Base-by-base conservation (phyloP, 352 stramenopile genomes). In the Phytophthora tentaculata region DNA sequence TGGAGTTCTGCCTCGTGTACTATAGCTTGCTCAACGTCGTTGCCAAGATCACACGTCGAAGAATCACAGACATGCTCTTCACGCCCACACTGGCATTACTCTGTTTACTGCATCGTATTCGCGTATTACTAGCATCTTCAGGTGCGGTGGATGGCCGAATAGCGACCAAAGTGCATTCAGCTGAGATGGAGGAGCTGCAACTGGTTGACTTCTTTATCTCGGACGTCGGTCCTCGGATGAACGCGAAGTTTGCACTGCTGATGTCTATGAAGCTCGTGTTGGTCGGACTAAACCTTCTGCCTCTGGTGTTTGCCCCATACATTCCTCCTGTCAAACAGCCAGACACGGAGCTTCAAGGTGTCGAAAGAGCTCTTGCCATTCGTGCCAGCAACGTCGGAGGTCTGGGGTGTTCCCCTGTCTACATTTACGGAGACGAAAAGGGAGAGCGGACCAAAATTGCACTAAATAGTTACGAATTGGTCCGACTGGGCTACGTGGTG, bases 21-120 rank as follows among this genome's bases (percentile, higher is more conserved):
- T 87, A 74, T 72, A 83, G 75, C 17, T 24, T 86, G 44, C 58
- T 84, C 50, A 86, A 89, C 56, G 64, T 83, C 17, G 16, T 73
- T 5, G 68, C 74, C 43, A 85, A 84, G 44, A 52, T 81, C 20
- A 47, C 68, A 19, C 63, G 76, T 12, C 67, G 67, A 0, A 76
- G 76, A 8, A 62, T 81, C n/a, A 69, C 61, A 22, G 76, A 87
- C 26, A 57, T 53, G 43, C 53, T 78, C 6, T 82, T 86, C 49
- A 65, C 69, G 0, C 80, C 78, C 4, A 80, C 74, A 8, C 41
- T 89, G 20, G n/a, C 67, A 16, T 22, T 82, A 19, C 63, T 84
- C 23, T 79, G 68, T 12, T 16, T 77, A 24, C 20, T 81, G 23
- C 80, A 89, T 62, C 64, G 52, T n/a, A 61, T 64, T 14, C 73